Evolutionary conservation across 441 rosid genomes (phyloP), one percentile per base, ranked within the genome.

Genomic region (Pelargonium exstipulatum): DNA sequence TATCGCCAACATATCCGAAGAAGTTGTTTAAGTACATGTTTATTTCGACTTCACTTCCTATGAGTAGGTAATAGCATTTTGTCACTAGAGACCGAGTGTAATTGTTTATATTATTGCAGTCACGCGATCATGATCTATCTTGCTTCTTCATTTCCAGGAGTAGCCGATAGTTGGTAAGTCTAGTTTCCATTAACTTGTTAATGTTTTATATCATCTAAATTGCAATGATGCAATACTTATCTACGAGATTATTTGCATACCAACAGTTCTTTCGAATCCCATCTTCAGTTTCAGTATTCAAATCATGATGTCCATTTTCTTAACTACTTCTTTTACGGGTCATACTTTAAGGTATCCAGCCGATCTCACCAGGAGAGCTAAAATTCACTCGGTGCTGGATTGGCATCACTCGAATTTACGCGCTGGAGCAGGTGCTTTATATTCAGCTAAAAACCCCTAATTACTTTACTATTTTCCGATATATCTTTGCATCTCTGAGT

Each of bases 381-480:
- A 85, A 86, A 83, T 93, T 75, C 83, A 91, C 48, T 93, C 98
- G 1, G 89, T 87, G 51, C 69, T 94, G 83, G 97, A 94, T 64
- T 94, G 98, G 98, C 97, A 91, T 80, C 98, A 94, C 82, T 77
- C 85, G 49, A 88, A 87, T 73, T 78, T 94, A 77, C 93, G 97
- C 66, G 69, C 42, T 57, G 97, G 97, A 58, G 84, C 97, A 81
- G 89, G 98, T 29, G 32, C 32, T 29, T 29, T 29, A 29, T 29
- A 29, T 29, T 29, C 32, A 29, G 3, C 32, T 29, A 29, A 29
- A 29, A 29, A 29, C 1, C 4, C 32, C 32, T 29, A 29, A 1
- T 2, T 29, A 29, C 32, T 1, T 29, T 29, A 29, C 32, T 29
- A 29, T 29, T 29, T 22, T 22, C 24, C 0, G 0, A 22, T 22